Base-by-base conservation (phyloP, 345 rosid genomes). In the Cardamine chenopodiifolia region DNA sequence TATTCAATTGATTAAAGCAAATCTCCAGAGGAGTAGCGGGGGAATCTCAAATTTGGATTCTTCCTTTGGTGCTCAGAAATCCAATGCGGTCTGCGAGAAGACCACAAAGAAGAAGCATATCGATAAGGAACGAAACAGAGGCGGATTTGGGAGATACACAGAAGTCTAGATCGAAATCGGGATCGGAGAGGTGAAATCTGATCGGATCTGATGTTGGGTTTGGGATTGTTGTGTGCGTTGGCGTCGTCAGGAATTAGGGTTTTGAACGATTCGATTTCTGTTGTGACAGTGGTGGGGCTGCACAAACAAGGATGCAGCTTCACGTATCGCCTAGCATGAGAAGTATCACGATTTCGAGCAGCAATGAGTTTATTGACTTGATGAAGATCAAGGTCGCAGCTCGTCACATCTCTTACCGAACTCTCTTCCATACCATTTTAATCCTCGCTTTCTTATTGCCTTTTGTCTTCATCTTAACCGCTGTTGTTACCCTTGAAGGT, bases 301-400 rank as follows among this genome's bases (percentile, higher is more conserved):
- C 94, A 70, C 84, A 75, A 83, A 78, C 73, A 87, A 92, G 86
- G 85, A 96, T 96, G 99, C 99, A 88, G 98, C 99, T 96, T 89
- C 97, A 89, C 93, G 81, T 96, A 88, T 96, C 99, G 85, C 98
- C 96, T 82, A 92, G 99, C 88, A 96, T 96, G 99, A 96, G 98
- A 90, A 96, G 99, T 81, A 89, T 96, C 84, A 96, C 99, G 66
- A 96, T 96, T 82, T 92, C 94, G 75, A 88, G 93, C 85, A 90
- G 93, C 85, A 87, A 89, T 88, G 99, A 95, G 81, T 89, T 92
- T 90, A 90, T 87, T 92, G 98, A 96, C 89, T 92, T 89, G 82
- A 96, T 92, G 99, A 96, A 90, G 99, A 88, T 96, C 97, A 92
- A 90, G 85, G 90, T 96, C 83, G 98, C 98, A 86, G 96, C 98